Percentiles rank a stretch among this genome's conserved stretches.
Evolutionary conservation across 1,284 basidiomycete species (phyloP).

Genomic region (Ustilago shanxiensis): DNA sequence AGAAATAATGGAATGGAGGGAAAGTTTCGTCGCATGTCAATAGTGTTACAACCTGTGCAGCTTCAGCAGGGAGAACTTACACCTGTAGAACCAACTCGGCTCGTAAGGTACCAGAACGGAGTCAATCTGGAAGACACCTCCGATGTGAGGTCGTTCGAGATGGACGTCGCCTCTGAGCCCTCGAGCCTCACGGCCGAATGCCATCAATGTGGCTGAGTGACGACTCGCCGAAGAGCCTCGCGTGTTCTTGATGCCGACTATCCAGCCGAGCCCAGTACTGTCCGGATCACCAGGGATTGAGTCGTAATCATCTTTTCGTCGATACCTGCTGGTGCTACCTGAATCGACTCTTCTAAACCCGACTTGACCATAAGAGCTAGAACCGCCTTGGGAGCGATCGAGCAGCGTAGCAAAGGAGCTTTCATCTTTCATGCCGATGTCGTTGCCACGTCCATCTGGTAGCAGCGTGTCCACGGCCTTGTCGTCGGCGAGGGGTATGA

Average conservation of each 20-base stretch:
- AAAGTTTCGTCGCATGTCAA: too few species aligned
- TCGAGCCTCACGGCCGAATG: slow-evolving; percentile 83
- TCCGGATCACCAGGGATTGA: slow-evolving; percentile 10
- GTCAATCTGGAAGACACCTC: slow-evolving; percentile 89
- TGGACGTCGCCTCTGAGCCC: slow-evolving; percentile 13
- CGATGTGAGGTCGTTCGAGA: slow-evolving; percentile 27
- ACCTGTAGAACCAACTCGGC: slow-evolving; percentile 73
- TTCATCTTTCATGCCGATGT: slow-evolving; percentile 52
- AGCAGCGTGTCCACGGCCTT: slow-evolving; percentile 32
- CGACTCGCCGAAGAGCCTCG: slow-evolving; percentile 80
- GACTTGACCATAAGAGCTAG: slow-evolving; percentile 56
- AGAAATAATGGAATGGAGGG: neutral
- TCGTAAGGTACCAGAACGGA: slow-evolving; percentile 84
- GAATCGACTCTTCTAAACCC: slow-evolving; percentile 50
- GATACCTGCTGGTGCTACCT: slow-evolving; percentile 16
- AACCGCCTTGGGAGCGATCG: slow-evolving; percentile 55
- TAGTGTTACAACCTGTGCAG: neutral
- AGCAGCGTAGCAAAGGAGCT: slow-evolving; percentile 53
- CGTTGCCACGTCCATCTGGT: slow-evolving; percentile 31
- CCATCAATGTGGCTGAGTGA: slow-evolving; percentile 79
- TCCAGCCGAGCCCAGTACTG: slow-evolving; percentile 74
- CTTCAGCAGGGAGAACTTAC: slow-evolving; percentile 26
- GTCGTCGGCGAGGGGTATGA: slow-evolving; percentile 77
- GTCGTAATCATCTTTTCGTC: slow-evolving; percentile 3
- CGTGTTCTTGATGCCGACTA: slow-evolving; percentile 91